A percentile compares a stretch with the other conserved stretches of the same genome.
Conservation (phyloP, 2,329 filamentous ascomycete genomes). For the Talaromyces rugulosus region DNA sequence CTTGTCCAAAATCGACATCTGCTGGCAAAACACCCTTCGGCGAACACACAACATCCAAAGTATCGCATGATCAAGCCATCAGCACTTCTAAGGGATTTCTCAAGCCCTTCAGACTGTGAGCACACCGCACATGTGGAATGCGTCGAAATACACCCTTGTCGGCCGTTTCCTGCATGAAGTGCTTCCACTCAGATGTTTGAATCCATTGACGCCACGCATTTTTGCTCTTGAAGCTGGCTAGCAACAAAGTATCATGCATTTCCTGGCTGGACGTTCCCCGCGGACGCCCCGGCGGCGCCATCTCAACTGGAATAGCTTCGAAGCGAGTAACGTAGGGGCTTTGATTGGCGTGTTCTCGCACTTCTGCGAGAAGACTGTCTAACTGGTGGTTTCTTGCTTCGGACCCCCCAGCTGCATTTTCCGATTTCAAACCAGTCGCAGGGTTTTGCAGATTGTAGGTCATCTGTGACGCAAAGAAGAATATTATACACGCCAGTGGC, state of each 20-base stretch:
- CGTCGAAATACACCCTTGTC: slow-evolving; percentile 21
- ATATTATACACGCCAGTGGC: slow-evolving; percentile 23
- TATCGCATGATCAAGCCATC: slow-evolving; percentile 9
- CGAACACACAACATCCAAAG: neutral
- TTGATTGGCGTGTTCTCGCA: slow-evolving; percentile 20
- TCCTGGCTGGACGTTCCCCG: slow-evolving; percentile 16
- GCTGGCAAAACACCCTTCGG: too few species aligned
- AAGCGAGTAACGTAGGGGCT: slow-evolving; percentile 23
- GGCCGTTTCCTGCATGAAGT: slow-evolving; percentile 23
- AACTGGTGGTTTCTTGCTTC: slow-evolving; percentile 16
- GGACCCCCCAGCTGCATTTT: slow-evolving; percentile 5
- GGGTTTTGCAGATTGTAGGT: slow-evolving; percentile 18
- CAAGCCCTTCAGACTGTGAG: slow-evolving; percentile 22
- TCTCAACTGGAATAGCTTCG: slow-evolving; percentile 23
- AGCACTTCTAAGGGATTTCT: slow-evolving; percentile 23
- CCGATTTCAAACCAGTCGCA: slow-evolving; percentile 13
- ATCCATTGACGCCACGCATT: slow-evolving; percentile 20
- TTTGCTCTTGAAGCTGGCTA: slow-evolving; percentile 23
- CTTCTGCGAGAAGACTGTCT: slow-evolving; percentile 21
- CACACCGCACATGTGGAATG: slow-evolving; percentile 26
- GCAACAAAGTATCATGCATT: slow-evolving; percentile 23
- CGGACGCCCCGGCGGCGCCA: slow-evolving; percentile 16
- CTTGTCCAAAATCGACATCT: neutral
- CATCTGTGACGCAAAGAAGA: slow-evolving; percentile 25
- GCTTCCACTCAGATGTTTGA: slow-evolving; percentile 21